These are phyloP conservation scores for Solanum virginianum DNA, from an alignment of 257 asterid species.

Conservation along the genomic window DNA sequence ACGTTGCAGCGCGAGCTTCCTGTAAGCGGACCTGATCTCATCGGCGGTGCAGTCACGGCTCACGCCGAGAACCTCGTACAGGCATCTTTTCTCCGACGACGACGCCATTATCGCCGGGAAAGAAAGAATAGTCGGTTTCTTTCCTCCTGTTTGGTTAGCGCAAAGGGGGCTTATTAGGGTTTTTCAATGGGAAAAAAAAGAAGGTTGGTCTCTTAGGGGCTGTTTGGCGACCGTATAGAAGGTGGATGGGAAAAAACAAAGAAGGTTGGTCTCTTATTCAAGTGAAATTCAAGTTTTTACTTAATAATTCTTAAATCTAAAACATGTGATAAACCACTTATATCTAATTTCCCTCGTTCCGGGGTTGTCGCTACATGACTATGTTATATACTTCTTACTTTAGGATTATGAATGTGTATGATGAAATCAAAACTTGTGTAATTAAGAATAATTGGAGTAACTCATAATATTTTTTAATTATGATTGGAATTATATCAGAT, in stretches of 20 bases:
- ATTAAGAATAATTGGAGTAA: background rate
- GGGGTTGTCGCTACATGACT: too few species aligned
- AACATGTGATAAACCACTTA: too few species aligned
- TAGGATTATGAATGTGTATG: background rate
- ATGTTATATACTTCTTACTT: background rate
- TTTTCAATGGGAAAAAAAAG: background rate
- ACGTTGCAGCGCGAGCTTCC: slow-evolving; percentile 85
- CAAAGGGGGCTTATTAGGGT: background rate
- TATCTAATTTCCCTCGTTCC: too few species aligned
- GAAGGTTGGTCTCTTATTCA: background rate
- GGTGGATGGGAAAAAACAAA: background rate
- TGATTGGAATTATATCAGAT: background rate
- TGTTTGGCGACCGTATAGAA: background rate
- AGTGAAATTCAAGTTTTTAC: too few species aligned
- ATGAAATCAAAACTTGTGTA: fast-evolving
- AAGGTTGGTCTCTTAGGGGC: background rate
- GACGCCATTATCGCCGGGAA: slow-evolving; percentile 33
- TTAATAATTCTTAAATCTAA: too few species aligned
- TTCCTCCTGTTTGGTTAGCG: background rate
- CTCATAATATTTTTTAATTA: background rate
- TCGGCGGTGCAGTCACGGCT: slow-evolving; percentile 61
- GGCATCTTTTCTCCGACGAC: slow-evolving; percentile 73
- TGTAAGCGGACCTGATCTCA: slow-evolving; percentile 83
- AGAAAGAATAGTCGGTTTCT: background rate
- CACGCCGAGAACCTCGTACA: slow-evolving; percentile 75